These are phyloP conservation scores for Aspergillus nanangensis DNA, from an alignment of 495 filamentous ascomycete species.

Conservation along the genomic window DNA sequence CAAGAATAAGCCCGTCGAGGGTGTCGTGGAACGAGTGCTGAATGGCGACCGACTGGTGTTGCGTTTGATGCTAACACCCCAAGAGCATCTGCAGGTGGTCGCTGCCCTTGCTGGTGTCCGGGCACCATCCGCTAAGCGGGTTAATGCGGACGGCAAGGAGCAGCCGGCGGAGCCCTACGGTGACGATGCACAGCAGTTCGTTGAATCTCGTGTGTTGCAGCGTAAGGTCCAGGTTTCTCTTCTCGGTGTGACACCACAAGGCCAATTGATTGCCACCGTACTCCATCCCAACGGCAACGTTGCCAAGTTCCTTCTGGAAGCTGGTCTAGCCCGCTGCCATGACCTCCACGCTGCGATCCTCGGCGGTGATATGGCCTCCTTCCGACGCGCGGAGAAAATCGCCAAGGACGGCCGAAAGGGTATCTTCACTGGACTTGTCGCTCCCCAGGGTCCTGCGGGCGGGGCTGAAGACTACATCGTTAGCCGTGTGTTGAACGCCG, in stretches of 20 bases:
- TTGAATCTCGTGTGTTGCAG: constrained; percentile 80
- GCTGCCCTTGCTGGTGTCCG: constrained; percentile 87
- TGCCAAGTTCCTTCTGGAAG: constrained; percentile 78
- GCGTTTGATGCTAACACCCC: constrained; percentile 70
- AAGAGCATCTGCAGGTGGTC: constrained; percentile 78
- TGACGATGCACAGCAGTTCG: constrained; percentile 78
- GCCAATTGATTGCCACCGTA: constrained; percentile 74
- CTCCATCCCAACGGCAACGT: constrained; percentile 89
- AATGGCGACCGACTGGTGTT: constrained; percentile 85
- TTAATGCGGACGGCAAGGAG: constrained; percentile 70
- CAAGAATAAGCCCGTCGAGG: constrained; percentile 74
- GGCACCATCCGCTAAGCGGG: constrained; percentile 78
- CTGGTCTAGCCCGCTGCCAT: constrained; percentile 84
- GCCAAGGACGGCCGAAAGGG: constrained; percentile 72
- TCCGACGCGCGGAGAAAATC: constrained; percentile 82
- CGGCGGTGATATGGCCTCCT: constrained; percentile 74
- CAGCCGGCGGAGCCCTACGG: constrained; percentile 84
- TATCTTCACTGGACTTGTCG: constrained; percentile 73
- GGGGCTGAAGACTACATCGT: constrained; percentile 73
- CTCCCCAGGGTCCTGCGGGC: constrained; percentile 47
- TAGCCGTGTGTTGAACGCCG: constrained; percentile 78
- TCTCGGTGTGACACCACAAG: constrained; percentile 81
- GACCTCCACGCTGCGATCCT: constrained; percentile 92
- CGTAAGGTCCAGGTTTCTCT: constrained; percentile 76
- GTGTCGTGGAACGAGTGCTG: constrained; percentile 81